Evolutionary conservation across 139 green algal species (phyloP).

Genomic region (Picochlorum sp.): DNA sequence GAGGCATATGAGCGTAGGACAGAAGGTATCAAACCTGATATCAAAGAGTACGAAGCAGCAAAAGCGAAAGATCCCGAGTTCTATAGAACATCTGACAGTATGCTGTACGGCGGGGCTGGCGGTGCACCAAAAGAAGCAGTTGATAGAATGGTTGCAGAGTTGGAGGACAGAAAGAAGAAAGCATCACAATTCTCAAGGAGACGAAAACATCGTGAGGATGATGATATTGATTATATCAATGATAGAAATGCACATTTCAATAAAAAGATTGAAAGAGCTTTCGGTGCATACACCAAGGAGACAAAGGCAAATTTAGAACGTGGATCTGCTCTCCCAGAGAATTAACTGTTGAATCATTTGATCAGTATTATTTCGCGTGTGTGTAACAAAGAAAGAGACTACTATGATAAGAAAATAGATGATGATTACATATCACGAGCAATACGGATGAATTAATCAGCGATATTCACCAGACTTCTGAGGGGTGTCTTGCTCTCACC

Average conservation of each 20-base stretch:
- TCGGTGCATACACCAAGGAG: slow-evolving; percentile 53
- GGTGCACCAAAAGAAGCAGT: slow-evolving; percentile 60
- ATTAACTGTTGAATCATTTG: background rate
- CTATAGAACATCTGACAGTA: slow-evolving; percentile 61
- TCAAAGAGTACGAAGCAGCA: slow-evolving; percentile 63
- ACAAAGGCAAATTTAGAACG: slow-evolving; percentile 97
- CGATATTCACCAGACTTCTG: too few species aligned
- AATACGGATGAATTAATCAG: too few species aligned
- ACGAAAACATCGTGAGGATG: slow-evolving; percentile 50
- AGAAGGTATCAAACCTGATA: slow-evolving; percentile 40
- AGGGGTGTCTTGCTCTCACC: too few species aligned
- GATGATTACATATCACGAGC: too few species aligned
- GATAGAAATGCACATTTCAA: slow-evolving; percentile 94
- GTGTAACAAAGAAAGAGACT: background rate
- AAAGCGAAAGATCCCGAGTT: slow-evolving; percentile 75
- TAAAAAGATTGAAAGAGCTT: slow-evolving; percentile 90
- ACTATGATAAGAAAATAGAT: too few species aligned
- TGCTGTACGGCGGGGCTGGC: slow-evolving; percentile 60
- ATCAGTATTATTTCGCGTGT: background rate
- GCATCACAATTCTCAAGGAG: slow-evolving; percentile 60
- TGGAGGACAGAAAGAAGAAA: slow-evolving; percentile 56
- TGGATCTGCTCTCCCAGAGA: slow-evolving; percentile 90
- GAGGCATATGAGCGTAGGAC: slow-evolving; percentile 77
- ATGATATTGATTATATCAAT: slow-evolving; percentile 96
- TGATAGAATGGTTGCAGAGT: slow-evolving; percentile 87